Conservation (phyloP, 2,329 filamentous ascomycete genomes). For the Diaporthe batatas region DNA sequence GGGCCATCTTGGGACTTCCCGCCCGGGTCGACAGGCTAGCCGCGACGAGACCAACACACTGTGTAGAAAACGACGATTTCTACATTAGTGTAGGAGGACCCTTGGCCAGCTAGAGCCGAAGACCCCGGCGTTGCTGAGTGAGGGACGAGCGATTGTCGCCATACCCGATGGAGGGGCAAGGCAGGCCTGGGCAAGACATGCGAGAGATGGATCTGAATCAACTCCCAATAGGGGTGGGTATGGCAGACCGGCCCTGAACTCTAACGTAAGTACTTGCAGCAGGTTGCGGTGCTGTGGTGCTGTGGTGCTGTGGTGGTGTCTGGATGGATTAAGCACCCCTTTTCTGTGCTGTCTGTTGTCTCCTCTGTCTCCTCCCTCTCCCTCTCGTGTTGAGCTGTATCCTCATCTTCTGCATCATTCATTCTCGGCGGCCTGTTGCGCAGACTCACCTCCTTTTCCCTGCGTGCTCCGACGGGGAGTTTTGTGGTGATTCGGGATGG, state of each 20-base stretch:
- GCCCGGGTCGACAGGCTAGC: not conserved
- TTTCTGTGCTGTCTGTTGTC: not conserved
- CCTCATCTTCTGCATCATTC: conserved; percentile 1
- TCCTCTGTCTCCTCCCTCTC: not conserved
- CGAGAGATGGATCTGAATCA: conserved; percentile 37
- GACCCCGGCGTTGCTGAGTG: conserved; percentile 29
- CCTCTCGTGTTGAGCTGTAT: not conserved
- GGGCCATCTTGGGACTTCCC: conserved; percentile 13
- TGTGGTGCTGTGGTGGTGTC: not conserved
- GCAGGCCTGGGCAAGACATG: conserved; percentile 34
- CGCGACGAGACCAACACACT: not conserved
- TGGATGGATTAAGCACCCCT: not conserved
- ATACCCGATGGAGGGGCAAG: conserved; percentile 32
- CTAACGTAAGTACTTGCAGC: not conserved
- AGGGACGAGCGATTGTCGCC: conserved; percentile 22
- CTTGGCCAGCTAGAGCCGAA: conserved; percentile 8
- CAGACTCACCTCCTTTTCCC: conserved; percentile 35
- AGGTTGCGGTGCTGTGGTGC: no score
- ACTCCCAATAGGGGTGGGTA: not conserved
- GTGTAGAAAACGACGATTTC: conserved; percentile 6
- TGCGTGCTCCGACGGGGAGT: conserved; percentile 11
- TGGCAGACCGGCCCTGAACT: not conserved
- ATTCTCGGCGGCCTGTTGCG: not conserved
- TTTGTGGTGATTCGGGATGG: conserved; percentile 33
- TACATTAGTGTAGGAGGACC: conserved; percentile 8